A percentile compares a stretch with the other conserved stretches of the same genome.
phyloP scores from a whole-genome alignment of 441 rosid species.

The Pelargonium fulgidum region DNA sequence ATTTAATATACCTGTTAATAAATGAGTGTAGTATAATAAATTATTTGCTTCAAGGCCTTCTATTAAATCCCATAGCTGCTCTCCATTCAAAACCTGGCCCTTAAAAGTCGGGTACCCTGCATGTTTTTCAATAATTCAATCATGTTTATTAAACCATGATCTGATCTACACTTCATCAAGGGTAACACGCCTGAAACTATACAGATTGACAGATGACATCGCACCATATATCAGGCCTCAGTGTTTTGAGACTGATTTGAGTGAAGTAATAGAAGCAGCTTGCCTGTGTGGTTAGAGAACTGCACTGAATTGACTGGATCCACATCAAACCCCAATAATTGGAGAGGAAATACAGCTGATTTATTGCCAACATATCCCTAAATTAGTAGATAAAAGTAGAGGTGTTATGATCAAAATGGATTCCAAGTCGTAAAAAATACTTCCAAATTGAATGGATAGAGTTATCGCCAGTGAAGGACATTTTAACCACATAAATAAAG shows the following conservation, averaged over 20 bases:
- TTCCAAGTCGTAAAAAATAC: neutral
- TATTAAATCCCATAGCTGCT: constrained; percentile 74
- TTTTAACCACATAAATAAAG: too few relatives aligned
- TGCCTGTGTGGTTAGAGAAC: constrained; percentile 97
- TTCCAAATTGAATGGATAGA: neutral
- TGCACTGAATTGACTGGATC: constrained; percentile 99
- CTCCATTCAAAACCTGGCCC: constrained; percentile 92
- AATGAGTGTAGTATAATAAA: constrained; percentile 78
- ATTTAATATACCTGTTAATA: constrained; percentile 63
- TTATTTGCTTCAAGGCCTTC: constrained; percentile 92
- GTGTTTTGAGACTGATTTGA: constrained; percentile 30
- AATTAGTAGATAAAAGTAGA: constrained; percentile 12
- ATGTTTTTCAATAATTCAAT: constrained; percentile 9
- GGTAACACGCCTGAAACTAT: constrained; percentile 28
- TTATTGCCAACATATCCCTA: constrained; percentile 99
- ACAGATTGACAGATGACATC: constrained; percentile 30
- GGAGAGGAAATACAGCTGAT: constrained; percentile 95
- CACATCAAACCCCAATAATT: constrained; percentile 89
- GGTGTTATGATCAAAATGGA: constrained; percentile 1
- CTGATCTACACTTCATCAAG: constrained; percentile 2
- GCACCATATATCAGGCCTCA: constrained; percentile 36
- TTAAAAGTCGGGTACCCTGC: constrained; percentile 92
- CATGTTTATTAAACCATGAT: constrained; percentile 17
- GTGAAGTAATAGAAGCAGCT: constrained; percentile 37
- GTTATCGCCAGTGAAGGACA: too few relatives aligned